Evolutionary conservation across 352 stramenopile genomes (phyloP).

Genomic region (Globisporangium solare): DNA sequence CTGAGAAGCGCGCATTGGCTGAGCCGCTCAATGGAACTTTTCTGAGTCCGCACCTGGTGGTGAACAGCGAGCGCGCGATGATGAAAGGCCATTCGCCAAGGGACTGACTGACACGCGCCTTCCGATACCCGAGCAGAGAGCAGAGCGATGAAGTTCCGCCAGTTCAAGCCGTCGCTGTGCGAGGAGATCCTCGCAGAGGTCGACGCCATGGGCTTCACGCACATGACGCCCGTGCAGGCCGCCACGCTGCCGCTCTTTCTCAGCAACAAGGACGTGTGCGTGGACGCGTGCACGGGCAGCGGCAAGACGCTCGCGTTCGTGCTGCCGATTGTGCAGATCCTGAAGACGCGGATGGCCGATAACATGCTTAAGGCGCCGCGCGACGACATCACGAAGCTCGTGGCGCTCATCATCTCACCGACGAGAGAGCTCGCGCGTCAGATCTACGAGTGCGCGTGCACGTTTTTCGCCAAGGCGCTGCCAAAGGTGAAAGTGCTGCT

Average conservation of each 20-base stretch:
- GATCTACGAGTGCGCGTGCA: conserved; percentile 69
- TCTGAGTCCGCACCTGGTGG: background rate
- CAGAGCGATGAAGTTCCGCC: conserved; percentile 65
- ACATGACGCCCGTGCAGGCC: conserved; percentile 91
- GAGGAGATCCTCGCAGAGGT: conserved; percentile 65
- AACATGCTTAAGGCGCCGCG: conserved; percentile 48
- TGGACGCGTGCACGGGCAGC: conserved; percentile 93
- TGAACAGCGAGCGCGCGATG: background rate
- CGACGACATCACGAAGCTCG: conserved; percentile 63
- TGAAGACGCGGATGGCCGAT: conserved; percentile 63
- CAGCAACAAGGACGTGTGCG: conserved; percentile 92
- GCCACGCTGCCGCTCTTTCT: conserved; percentile 92
- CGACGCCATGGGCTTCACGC: conserved; percentile 76
- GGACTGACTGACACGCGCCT: too few relatives aligned
- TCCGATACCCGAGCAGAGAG: too few relatives aligned
- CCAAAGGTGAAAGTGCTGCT: conserved; percentile 75
- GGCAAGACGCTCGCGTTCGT: conserved; percentile 96
- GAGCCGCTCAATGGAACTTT: background rate
- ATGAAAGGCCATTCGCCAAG: background rate
- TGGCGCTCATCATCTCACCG: conserved; percentile 84
- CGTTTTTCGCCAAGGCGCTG: conserved; percentile 62
- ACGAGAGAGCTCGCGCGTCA: conserved; percentile 87
- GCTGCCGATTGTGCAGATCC: conserved; percentile 91
- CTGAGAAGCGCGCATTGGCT: background rate
- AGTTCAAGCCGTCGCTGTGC: conserved; percentile 78